phyloP scores from a whole-genome alignment of 495 filamentous ascomycete species.

The Neurospora hispaniola region DNA sequence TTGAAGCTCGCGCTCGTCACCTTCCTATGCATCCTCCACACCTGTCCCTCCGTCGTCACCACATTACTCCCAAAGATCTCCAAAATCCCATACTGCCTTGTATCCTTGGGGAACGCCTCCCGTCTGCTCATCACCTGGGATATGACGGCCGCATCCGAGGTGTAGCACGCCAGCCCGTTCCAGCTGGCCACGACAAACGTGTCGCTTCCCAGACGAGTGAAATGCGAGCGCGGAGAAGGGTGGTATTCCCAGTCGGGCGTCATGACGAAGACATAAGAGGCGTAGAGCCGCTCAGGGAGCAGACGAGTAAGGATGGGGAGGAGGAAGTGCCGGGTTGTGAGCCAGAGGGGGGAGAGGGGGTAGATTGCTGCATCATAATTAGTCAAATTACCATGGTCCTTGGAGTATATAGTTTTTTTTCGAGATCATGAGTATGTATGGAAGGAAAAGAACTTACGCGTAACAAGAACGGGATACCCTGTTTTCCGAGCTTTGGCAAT shows the following conservation, averaged over 20 bases:
- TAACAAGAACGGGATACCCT: conserved; percentile 32
- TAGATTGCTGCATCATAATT: conserved; percentile 21
- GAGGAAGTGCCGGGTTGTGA: conserved; percentile 36
- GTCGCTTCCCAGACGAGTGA: conserved; percentile 24
- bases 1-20: conserved; percentile 57
- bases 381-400: no score
- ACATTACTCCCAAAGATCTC: conserved; percentile 55
- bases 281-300: conserved; percentile 37
- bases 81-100: conserved; percentile 44
- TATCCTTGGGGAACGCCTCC: conserved; percentile 59
- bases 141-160: conserved; percentile 48
- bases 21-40: conserved; percentile 59
- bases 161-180: conserved; percentile 32
- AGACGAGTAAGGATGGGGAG: conserved; percentile 38
- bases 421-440: no score
- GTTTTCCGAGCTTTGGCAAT: conserved; percentile 34
- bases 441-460: no score
- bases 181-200: conserved; percentile 48
- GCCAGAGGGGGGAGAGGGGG: conserved; percentile 38
- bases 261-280: conserved; percentile 11
- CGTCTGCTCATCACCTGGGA: conserved; percentile 47
- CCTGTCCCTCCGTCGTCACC: conserved; percentile 49
- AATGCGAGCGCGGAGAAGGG: conserved; percentile 22
- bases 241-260: conserved; percentile 26
- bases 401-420: no score